Evolutionary conservation across 768 basidiomycete species (phyloP).

Genomic region (Coprinopsis sp.): DNA sequence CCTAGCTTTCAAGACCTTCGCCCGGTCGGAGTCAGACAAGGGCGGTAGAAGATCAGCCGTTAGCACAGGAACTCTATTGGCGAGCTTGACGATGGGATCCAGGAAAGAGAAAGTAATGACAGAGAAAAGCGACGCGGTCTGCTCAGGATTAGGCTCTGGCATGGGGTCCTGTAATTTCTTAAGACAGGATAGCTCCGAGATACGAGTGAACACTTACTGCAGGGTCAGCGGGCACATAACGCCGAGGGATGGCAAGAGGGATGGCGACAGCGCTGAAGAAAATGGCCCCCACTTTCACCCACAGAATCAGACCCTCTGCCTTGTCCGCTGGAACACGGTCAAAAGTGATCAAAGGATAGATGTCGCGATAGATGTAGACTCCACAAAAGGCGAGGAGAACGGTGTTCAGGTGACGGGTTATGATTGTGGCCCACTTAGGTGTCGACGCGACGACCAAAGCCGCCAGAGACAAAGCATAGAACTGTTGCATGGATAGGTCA

Average conservation of each 20-base stretch:
- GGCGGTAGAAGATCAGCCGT: conserved; percentile 54
- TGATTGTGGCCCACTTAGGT: conserved; percentile 31
- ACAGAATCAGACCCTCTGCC: conserved; percentile 14
- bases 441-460: conserved; percentile 35
- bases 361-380: conserved; percentile 15
- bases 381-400: conserved; percentile 10
- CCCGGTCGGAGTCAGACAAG: conserved; percentile 58
- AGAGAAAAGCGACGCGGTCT: conserved; percentile 45
- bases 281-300: conserved; percentile 14
- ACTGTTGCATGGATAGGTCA: conserved; percentile 20
- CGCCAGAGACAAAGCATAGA: conserved; percentile 42
- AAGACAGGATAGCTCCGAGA: background rate
- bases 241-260: conserved; percentile 13
- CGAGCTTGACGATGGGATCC: conserved; percentile 46
- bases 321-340: conserved; percentile 8
- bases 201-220: conserved; percentile 3
- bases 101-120: conserved; percentile 48
- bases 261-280: conserved; percentile 7
- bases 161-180: conserved; percentile 30
- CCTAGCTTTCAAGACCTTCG: conserved; percentile 22
- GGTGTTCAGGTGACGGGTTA: conserved; percentile 36
- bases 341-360: conserved; percentile 15
- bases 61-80: conserved; percentile 42
- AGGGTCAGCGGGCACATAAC: conserved; percentile 14
- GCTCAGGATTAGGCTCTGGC: conserved; percentile 41